phyloP scores from a whole-genome alignment of 2,329 filamentous ascomycete genomes.

The Paecilomyces sp. region DNA sequence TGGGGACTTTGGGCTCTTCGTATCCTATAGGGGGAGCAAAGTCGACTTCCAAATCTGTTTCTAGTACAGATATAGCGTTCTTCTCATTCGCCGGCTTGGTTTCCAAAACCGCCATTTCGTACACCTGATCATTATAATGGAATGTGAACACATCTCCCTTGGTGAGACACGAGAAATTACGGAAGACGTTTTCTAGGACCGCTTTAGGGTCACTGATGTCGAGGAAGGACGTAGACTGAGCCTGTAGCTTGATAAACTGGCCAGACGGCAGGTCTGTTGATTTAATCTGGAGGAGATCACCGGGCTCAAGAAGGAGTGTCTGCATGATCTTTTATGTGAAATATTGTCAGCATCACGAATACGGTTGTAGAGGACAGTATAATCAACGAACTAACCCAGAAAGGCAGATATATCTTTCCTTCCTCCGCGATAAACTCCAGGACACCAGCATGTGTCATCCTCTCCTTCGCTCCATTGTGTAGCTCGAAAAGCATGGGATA shows the following conservation, averaged over 20 bases:
- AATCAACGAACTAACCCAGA: slow-evolving; percentile 60
- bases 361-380: neutral
- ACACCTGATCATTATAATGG: slow-evolving; percentile 89
- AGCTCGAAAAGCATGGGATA: slow-evolving; percentile 97
- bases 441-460: slow-evolving; percentile 86
- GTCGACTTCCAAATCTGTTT: slow-evolving; percentile 94
- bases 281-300: slow-evolving; percentile 90
- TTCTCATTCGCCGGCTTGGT: slow-evolving; percentile 79
- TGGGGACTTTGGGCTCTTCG: slow-evolving; percentile 71
- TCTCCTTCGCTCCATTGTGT: slow-evolving; percentile 74
- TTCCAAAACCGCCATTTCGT: slow-evolving; percentile 87
- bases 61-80: slow-evolving; percentile 83
- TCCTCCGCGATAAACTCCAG: slow-evolving; percentile 97
- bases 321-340: slow-evolving; percentile 69
- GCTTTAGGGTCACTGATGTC: slow-evolving; percentile 97
- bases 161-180: slow-evolving; percentile 89
- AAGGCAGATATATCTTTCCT: slow-evolving; percentile 89
- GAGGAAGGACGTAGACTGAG: slow-evolving; percentile 86
- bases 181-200: slow-evolving; percentile 91
- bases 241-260: slow-evolving; percentile 90
- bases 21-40: slow-evolving; percentile 93
- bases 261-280: slow-evolving; percentile 88
- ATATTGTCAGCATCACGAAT: slow-evolving; percentile 12
- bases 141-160: slow-evolving; percentile 95
- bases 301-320: slow-evolving; percentile 79